phyloP scores from a whole-genome alignment of 768 basidiomycete genomes.

The Chalciporus pseudorubinellus region DNA sequence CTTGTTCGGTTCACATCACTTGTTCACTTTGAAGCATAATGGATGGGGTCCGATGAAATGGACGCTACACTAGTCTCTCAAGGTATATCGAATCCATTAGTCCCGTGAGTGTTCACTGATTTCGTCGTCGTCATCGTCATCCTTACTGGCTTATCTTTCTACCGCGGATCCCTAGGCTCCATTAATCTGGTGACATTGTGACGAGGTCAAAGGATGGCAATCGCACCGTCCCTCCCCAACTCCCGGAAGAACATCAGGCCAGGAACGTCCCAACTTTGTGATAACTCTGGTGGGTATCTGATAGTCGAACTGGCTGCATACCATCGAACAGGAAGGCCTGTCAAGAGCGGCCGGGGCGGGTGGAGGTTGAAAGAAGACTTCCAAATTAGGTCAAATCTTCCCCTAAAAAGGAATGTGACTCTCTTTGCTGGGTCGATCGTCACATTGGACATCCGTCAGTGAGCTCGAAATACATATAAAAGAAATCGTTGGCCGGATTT shows the following conservation, averaged over 20 bases:
- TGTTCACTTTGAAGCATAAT: neutral
- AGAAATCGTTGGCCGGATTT: conserved; percentile 16
- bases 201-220: conserved; percentile 18
- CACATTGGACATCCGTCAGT: conserved; percentile 24
- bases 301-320: conserved; percentile 22
- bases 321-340: conserved; percentile 25
- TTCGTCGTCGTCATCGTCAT: neutral
- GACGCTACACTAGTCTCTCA: neutral
- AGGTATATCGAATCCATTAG: neutral
- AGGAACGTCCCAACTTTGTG: neutral
- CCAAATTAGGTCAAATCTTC: conserved; percentile 28
- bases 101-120: neutral
- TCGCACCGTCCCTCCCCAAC: conserved; percentile 3
- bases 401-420: conserved; percentile 34
- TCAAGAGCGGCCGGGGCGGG: conserved; percentile 23
- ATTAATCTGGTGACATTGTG: conserved; percentile 20
- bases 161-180: conserved; percentile 27
- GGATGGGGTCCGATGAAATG: neutral
- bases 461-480: conserved; percentile 36
- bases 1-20: neutral
- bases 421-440: conserved; percentile 28
- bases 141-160: conserved; percentile 1
- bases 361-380: conserved; percentile 30
- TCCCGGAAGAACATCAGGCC: neutral
- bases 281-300: conserved; percentile 18